Evolutionary conservation across 345 rosid genomes (phyloP).

Genomic region (Syzygium oleosum): DNA sequence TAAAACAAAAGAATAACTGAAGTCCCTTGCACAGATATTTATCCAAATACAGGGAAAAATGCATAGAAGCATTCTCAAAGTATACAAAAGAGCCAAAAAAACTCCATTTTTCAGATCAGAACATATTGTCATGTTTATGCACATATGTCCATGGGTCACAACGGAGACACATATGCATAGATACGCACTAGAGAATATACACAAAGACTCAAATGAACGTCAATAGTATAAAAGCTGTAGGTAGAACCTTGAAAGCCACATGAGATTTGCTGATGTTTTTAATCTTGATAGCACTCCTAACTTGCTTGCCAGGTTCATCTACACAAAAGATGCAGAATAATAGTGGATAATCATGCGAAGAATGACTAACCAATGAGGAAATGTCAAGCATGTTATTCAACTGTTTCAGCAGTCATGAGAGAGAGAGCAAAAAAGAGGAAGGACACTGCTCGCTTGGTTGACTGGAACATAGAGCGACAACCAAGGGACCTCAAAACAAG

Average conservation of each 20-base stretch:
- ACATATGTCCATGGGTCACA: neutral
- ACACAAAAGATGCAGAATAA: conserved; percentile 5
- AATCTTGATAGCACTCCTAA: conserved; percentile 84
- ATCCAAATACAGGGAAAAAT: neutral
- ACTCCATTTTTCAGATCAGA: neutral
- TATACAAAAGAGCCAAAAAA: neutral
- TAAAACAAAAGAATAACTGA: neutral
- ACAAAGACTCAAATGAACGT: neutral
- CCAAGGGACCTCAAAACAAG: neutral
- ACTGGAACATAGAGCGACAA: neutral
- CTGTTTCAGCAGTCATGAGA: neutral
- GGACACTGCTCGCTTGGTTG: neutral
- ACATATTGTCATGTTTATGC: neutral
- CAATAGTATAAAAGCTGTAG: neutral
- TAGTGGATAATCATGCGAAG: neutral
- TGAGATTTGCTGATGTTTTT: conserved; percentile 91
- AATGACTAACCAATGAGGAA: neutral
- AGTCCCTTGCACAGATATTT: neutral
- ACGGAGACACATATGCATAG: neutral
- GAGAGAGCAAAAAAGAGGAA: neutral
- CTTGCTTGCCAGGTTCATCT: conserved; percentile 99
- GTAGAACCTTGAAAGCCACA: conserved; percentile 82
- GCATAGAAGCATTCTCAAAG: neutral
- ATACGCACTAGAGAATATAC: neutral
- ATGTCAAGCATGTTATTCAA: neutral